phyloP scores from a whole-genome alignment of 177 flowering plant genomes.

The Vitis hybrid region DNA sequence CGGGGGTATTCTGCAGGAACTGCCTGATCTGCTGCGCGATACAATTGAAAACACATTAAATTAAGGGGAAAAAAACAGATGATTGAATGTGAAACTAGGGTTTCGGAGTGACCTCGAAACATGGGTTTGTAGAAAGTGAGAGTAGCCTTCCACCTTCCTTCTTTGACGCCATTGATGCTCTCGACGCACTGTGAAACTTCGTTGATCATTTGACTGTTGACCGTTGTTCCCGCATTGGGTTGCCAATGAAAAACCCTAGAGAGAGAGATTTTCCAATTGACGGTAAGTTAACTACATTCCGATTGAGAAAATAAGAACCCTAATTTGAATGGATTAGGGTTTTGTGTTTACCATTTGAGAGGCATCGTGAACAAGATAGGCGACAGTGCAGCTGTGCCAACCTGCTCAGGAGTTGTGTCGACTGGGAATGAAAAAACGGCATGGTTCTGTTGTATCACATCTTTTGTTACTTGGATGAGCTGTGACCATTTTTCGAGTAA shows the following conservation, averaged over 20 bases:
- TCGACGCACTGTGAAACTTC: constrained; percentile 85
- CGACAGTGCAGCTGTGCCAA: too few relatives aligned
- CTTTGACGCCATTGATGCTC: constrained; percentile 77
- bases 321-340: neutral
- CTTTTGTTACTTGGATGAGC: too few relatives aligned
- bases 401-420: too few relatives aligned
- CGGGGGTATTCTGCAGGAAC: constrained; percentile 45
- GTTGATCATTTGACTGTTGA: constrained; percentile 71
- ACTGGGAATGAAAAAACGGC: too few relatives aligned
- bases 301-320: neutral
- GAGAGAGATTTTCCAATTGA: neutral
- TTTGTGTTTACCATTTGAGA: constrained; percentile 23
- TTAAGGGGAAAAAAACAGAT: neutral
- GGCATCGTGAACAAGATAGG: constrained; percentile 13
- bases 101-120: constrained; percentile 43
- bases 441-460: too few relatives aligned
- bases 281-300: neutral
- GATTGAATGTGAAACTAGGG: neutral
- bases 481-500: too few relatives aligned
- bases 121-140: constrained; percentile 71
- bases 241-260: constrained; percentile 92
- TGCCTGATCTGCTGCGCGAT: constrained; percentile 41
- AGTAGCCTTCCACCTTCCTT: constrained; percentile 81
- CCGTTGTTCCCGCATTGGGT: constrained; percentile 72
- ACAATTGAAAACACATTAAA: neutral